Evolutionary conservation across 495 filamentous ascomycete genomes (phyloP).

Genomic region (Chaetomium tenue): DNA sequence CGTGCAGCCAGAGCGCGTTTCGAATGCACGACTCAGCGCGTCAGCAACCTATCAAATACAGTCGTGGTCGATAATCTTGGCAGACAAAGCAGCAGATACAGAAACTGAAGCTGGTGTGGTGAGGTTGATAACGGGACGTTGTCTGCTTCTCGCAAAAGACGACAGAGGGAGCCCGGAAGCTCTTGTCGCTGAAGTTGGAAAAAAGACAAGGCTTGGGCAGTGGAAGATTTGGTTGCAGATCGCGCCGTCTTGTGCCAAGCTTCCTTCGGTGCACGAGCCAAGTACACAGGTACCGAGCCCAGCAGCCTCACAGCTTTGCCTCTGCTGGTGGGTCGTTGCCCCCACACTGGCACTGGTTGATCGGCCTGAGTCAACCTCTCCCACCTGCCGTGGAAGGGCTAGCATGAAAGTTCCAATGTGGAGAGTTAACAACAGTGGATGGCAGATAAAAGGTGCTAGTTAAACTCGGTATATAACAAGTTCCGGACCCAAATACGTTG

Average conservation of each 20-base stretch:
- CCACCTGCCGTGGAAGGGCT: background rate
- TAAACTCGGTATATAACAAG: background rate
- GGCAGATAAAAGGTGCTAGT: background rate
- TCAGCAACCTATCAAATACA: slow-evolving; percentile 19
- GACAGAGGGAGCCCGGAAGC: background rate
- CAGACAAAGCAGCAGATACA: slow-evolving; percentile 1
- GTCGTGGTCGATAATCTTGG: background rate
- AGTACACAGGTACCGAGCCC: too few species aligned
- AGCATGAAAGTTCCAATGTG: background rate
- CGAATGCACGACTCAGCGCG: slow-evolving; percentile 6
- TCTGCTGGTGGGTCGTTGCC: background rate
- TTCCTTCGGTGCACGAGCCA: background rate
- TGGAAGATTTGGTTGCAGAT: background rate
- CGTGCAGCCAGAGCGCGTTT: slow-evolving; percentile 9
- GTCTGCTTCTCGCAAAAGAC: background rate
- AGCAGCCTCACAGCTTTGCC: too few species aligned
- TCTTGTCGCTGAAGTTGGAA: background rate
- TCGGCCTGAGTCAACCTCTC: slow-evolving; percentile 7
- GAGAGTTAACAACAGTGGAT: background rate
- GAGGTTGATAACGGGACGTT: background rate
- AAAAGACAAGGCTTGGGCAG: background rate
- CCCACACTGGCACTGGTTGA: background rate
- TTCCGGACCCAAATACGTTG: background rate
- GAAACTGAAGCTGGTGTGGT: background rate
- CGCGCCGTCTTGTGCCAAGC: background rate